Conservation (phyloP, 176 grass and related monocot species). For the Phyllostachys edulis region DNA sequence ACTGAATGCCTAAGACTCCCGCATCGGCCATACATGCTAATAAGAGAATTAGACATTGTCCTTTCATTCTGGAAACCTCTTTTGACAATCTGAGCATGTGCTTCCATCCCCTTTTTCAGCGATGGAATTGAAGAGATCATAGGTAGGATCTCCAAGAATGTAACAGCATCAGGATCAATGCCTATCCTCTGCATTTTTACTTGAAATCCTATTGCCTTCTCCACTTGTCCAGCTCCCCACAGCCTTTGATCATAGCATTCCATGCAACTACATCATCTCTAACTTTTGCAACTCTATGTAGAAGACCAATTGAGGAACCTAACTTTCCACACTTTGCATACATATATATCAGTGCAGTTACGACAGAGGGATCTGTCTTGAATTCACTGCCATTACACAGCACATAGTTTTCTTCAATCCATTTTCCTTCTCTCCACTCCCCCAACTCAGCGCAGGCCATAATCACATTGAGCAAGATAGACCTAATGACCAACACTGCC, state of each 20-base stretch:
- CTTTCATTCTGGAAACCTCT: conserved; percentile 59
- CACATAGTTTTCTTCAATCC: conserved; percentile 57
- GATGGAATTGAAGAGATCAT: conserved; percentile 53
- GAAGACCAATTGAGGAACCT: conserved; percentile 41
- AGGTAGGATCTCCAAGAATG: conserved; percentile 58
- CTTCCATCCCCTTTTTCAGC: conserved; percentile 60
- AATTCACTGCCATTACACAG: conserved; percentile 23
- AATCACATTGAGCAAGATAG: conserved; percentile 65
- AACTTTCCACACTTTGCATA: conserved; percentile 60
- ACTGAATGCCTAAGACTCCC: conserved; percentile 52
- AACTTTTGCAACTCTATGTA: conserved; percentile 42
- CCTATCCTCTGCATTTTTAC: conserved; percentile 60
- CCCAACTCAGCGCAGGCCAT: conserved; percentile 60
- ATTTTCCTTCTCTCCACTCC: conserved; percentile 57
- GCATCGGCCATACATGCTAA: conserved; percentile 64
- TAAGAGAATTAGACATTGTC: conserved; percentile 57
- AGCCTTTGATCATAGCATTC: conserved; percentile 79
- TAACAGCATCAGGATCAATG: conserved; percentile 50
- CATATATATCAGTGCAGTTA: conserved; percentile 75
- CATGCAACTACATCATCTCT: conserved; percentile 61
- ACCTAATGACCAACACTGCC: conserved; percentile 22
- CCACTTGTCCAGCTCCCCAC: conserved; percentile 45
- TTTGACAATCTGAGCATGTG: conserved; percentile 61
- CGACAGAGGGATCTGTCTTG: conserved; percentile 44
- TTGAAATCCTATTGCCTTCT: conserved; percentile 42